Evolutionary conservation across 2,329 filamentous ascomycete genomes (phyloP).

Genomic region (Mycosphaerella arachidis): DNA sequence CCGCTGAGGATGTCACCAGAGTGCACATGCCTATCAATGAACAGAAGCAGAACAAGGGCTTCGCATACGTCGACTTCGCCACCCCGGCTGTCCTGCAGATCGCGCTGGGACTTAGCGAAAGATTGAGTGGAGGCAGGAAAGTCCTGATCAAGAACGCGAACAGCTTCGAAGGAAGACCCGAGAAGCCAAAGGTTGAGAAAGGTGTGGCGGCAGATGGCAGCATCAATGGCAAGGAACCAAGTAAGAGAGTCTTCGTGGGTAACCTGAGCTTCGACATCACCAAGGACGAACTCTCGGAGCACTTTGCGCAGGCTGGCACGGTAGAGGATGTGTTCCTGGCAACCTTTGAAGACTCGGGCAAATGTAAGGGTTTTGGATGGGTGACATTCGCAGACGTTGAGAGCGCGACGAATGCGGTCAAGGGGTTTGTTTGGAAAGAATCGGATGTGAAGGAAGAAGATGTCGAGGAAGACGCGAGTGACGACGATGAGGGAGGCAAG

Average conservation of each 20-base stretch:
- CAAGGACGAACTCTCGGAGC: conserved; percentile 72
- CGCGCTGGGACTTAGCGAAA: conserved; percentile 84
- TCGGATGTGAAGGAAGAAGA: conserved; percentile 50
- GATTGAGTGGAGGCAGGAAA: conserved; percentile 67
- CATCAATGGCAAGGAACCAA: conserved; percentile 55
- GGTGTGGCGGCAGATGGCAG: conserved; percentile 36
- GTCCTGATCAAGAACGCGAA: conserved; percentile 91
- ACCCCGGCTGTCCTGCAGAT: conserved; percentile 63
- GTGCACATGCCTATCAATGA: conserved; percentile 68
- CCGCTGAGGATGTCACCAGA: conserved; percentile 69
- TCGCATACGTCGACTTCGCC: conserved; percentile 91
- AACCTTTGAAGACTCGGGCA: conserved; percentile 93
- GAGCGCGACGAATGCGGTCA: conserved; percentile 70
- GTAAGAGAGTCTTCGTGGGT: conserved; percentile 78
- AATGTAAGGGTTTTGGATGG: conserved; percentile 98
- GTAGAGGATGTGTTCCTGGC: conserved; percentile 82
- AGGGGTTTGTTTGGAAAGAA: conserved; percentile 69
- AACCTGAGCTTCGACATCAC: conserved; percentile 51
- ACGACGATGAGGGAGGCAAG: conserved; percentile 34
- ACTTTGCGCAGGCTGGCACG: conserved; percentile 80
- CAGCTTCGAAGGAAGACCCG: conserved; percentile 83
- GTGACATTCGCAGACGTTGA: conserved; percentile 80
- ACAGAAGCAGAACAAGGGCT: conserved; percentile 76
- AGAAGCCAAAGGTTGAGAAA: conserved; percentile 39
- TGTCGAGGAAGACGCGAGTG: conserved; percentile 44